Evolutionary conservation across 1,139 yeast genomes (phyloP).

Genomic region (Blastobotrys buckinghamii): DNA sequence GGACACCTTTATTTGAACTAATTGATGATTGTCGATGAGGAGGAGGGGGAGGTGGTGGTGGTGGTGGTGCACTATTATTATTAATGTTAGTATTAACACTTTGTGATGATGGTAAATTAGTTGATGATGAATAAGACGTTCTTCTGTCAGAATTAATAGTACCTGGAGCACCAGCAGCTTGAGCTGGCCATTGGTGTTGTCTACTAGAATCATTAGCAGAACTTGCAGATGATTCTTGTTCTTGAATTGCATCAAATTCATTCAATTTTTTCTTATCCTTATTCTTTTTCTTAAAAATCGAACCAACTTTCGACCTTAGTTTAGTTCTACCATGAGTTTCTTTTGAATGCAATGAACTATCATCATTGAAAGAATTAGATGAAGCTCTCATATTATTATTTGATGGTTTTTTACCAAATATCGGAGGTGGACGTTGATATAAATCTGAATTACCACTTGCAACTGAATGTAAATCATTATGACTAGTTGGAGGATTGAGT

Average conservation of each 20-base stretch:
- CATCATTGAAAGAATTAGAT: neutral
- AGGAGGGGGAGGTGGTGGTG: conserved; percentile 9
- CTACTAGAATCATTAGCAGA: neutral
- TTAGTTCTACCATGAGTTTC: conserved; percentile 28
- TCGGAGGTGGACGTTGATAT: conserved; percentile 1
- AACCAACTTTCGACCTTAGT: conserved; percentile 75
- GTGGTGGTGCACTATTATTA: neutral
- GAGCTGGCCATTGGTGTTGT: neutral
- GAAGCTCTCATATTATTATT: neutral
- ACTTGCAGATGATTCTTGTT: neutral
- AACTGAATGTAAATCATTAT: neutral
- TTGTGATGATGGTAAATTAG: neutral
- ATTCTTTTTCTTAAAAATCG: conserved; percentile 49
- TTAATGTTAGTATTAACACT: neutral
- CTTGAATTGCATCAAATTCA: neutral
- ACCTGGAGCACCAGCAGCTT: conserved; percentile 3
- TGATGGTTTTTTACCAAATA: neutral
- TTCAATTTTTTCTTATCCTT: conserved; percentile 5
- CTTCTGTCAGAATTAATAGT: neutral
- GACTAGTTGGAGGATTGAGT: neutral
- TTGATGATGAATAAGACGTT: neutral
- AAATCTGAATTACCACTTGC: neutral
- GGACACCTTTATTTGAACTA: neutral
- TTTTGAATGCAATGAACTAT: conserved; percentile 14
- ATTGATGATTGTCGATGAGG: conserved; percentile 9